A percentile compares a stretch with the other conserved stretches of the same genome.
Conservation (phyloP, 1,284 basidiomycete species). For the Pascua guehoae region DNA sequence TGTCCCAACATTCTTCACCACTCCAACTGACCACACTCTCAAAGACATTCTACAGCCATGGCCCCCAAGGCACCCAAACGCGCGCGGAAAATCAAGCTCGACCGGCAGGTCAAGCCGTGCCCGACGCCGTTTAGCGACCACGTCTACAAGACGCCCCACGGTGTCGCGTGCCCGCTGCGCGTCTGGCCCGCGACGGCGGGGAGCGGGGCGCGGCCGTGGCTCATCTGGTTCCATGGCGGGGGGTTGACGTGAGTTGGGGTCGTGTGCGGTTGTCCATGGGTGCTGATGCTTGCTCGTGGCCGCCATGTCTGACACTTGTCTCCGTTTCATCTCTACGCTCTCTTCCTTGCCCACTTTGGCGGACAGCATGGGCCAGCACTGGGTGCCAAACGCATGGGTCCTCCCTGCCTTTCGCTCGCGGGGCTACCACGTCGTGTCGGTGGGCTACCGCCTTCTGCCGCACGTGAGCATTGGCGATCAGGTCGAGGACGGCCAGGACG, state of each 20-base stretch:
- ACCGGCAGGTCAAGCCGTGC: neutral
- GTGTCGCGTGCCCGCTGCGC: slow-evolving; percentile 29
- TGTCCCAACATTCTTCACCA: too few species aligned
- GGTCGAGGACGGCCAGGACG: slow-evolving; percentile 24
- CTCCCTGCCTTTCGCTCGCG: slow-evolving; percentile 20
- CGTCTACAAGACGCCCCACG: slow-evolving; percentile 25
- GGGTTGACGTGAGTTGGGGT: neutral
- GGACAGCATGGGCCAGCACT: slow-evolving; percentile 6
- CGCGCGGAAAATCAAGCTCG: too few species aligned
- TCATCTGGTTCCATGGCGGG: slow-evolving; percentile 25
- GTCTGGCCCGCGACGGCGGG: slow-evolving; percentile 24
- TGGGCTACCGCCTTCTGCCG: slow-evolving; percentile 31
- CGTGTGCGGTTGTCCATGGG: neutral
- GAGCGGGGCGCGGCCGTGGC: slow-evolving; percentile 7
- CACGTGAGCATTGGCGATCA: slow-evolving; percentile 25
- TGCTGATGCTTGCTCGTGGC: too few species aligned
- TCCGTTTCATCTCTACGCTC: too few species aligned
- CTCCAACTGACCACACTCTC: too few species aligned
- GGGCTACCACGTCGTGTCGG: slow-evolving; percentile 32
- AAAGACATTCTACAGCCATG: too few species aligned
- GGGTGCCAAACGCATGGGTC: slow-evolving; percentile 24
- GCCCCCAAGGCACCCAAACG: too few species aligned
- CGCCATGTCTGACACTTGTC: too few species aligned
- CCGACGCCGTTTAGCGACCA: slow-evolving; percentile 27
- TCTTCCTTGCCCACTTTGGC: too few species aligned